Base-by-base conservation (phyloP, 163 green algal genomes). In the Scenedesmus sp. region DNA sequence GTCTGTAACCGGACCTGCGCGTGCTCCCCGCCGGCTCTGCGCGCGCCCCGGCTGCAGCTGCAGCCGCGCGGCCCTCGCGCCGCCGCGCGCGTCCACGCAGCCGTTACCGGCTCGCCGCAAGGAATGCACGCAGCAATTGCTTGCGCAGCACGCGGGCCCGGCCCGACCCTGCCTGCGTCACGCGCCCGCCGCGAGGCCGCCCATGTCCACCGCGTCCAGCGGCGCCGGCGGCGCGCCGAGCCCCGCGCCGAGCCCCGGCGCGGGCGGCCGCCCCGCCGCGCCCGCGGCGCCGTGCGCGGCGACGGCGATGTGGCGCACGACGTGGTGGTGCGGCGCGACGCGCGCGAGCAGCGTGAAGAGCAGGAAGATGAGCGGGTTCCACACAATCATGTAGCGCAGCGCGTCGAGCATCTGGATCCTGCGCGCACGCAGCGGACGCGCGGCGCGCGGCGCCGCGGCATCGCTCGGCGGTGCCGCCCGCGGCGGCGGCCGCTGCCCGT, bases 361-460 rank as follows among this genome's bases (percentile, higher is more conserved):
- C 22, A 92, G 77, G 29, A 98, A 88, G 56, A 98, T 93, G 44
- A 98, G 54, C 1, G 94, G 94, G 77, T 95, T 95, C 92, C 93
- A 98, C 2, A 96, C 92, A 1, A 97, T 87, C 65, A 97, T 76
- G 77, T 97, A 97, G 7, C 93, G 87, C n/a, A 95, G 70, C 24
- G 84, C 85, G 75, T 97, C 93, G 70, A 96, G 84, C 90, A 97
- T 94, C 48, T 94, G 90, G 13, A 90, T 91, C 92, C 90, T 95
- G 83, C 58, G 58, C 31, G 50, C 15, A 34, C 47, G 44, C n/a
- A n/a, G n/a, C n/a, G n/a, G n/a, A n/a, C n/a, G n/a, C n/a, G n/a
- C n/a, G n/a, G n/a, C n/a, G n/a, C n/a, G n/a, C n/a, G n/a, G n/a
- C n/a, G n/a, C n/a, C n/a, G n/a, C n/a, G n/a, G n/a, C n/a, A n/a